phyloP scores from a whole-genome alignment of 23 red algal genomes.

The Gracilaria domingensis region DNA sequence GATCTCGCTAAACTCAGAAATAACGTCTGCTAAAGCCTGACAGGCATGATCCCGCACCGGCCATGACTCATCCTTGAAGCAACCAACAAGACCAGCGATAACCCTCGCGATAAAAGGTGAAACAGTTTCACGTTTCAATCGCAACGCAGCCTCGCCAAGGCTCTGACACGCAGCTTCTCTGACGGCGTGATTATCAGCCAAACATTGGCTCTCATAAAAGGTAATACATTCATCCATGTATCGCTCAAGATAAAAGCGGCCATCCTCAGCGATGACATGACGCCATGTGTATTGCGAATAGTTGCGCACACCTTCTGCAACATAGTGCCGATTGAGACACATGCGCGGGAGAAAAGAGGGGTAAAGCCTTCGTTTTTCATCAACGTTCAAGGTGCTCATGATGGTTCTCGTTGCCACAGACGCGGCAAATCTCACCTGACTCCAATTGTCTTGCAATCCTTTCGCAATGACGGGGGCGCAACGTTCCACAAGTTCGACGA shows the following conservation, averaged over 20 bases:
- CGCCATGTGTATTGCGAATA: slow-evolving; percentile 82
- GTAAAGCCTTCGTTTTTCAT: slow-evolving; percentile 39
- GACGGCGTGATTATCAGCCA: slow-evolving; percentile 97
- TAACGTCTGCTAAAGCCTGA: slow-evolving; percentile 70
- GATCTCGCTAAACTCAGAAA: slow-evolving; percentile 44
- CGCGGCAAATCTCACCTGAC: slow-evolving; percentile 91
- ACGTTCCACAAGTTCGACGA: slow-evolving; percentile 2
- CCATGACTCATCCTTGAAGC: slow-evolving; percentile 97
- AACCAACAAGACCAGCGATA: slow-evolving; percentile 69
- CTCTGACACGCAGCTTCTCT: slow-evolving; percentile 92
- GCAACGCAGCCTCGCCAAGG: slow-evolving; percentile 72
- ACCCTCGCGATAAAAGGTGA: slow-evolving; percentile 52
- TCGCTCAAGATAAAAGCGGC: slow-evolving; percentile 58
- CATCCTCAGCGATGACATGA: slow-evolving; percentile 54
- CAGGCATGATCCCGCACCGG: slow-evolving; percentile 97
- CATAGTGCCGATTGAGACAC: slow-evolving; percentile 97
- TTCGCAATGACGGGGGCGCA: slow-evolving; percentile 25
- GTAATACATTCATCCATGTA: slow-evolving; percentile 57
- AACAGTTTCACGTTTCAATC: slow-evolving; percentile 57
- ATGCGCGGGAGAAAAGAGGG: slow-evolving; percentile 83
- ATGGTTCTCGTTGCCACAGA: slow-evolving; percentile 58
- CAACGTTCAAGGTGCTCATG: background rate
- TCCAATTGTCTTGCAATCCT: slow-evolving; percentile 99
- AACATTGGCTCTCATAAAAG: slow-evolving; percentile 79
- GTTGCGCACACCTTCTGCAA: slow-evolving; percentile 92